Evolutionary conservation across 208 protist species (phyloP).

Genomic region (Acanthamoeba healyi): DNA sequence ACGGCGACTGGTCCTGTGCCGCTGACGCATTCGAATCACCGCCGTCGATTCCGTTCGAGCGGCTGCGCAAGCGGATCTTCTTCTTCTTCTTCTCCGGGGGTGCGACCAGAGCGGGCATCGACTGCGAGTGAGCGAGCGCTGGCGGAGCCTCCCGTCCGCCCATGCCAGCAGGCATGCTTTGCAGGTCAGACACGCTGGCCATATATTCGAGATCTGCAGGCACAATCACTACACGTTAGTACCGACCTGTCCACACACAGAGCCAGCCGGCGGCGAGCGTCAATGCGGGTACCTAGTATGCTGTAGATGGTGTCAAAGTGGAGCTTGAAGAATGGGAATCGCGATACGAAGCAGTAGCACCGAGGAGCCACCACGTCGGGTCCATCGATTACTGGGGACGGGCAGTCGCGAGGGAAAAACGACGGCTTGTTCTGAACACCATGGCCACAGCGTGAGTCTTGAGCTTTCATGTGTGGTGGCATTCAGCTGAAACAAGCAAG

Average conservation of each 20-base stretch:
- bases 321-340: slow-evolving; percentile 67
- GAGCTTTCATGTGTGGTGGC: too few species aligned
- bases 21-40: neutral
- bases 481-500: neutral
- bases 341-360: slow-evolving; percentile 57
- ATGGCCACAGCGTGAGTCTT: neutral
- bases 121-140: neutral
- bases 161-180: neutral
- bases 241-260: neutral
- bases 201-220: slow-evolving; percentile 55
- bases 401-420: neutral
- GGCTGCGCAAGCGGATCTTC: slow-evolving; percentile 46
- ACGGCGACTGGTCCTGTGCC: slow-evolving; percentile 46
- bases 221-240: neutral
- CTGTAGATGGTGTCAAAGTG: slow-evolving; percentile 55
- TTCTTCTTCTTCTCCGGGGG: neutral
- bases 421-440: slow-evolving; percentile 37
- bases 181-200: slow-evolving; percentile 36
- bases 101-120: neutral
- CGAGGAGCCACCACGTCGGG: slow-evolving; percentile 44
- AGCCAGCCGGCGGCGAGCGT: neutral
- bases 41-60: neutral
- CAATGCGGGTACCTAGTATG: slow-evolving; percentile 3
- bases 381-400: neutral
- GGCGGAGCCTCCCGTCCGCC: neutral